Evolutionary conservation across 495 filamentous ascomycete genomes (phyloP).

Genomic region (Articulospora tetracladia): DNA sequence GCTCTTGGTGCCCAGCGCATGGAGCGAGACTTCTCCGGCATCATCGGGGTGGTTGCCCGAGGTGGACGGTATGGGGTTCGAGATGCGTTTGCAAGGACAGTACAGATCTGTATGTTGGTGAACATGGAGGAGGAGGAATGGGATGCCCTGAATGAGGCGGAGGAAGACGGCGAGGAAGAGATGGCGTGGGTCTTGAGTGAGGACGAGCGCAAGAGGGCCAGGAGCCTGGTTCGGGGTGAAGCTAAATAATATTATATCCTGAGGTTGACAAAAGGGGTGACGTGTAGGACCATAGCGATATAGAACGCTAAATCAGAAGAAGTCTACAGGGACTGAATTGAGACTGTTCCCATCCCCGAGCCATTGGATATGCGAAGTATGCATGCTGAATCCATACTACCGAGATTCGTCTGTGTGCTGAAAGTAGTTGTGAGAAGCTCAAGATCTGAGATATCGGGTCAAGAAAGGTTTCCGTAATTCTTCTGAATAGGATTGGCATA

Average conservation of each 20-base stretch:
- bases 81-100: conserved; percentile 73
- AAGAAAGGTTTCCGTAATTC: no score
- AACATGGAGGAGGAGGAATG: conserved; percentile 99
- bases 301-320: no score
- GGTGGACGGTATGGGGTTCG: conserved; percentile 75
- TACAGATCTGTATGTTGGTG: conserved; percentile 83
- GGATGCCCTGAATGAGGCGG: conserved; percentile 58
- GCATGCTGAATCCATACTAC: no score
- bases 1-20: conserved; percentile 81
- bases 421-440: no score
- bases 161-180: conserved; percentile 35
- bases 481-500: no score
- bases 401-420: no score
- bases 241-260: not conserved
- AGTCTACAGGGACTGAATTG: no score
- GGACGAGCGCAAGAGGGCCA: conserved; percentile 50
- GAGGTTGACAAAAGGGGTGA: not conserved
- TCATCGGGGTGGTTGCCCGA: conserved; percentile 71
- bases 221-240: conserved; percentile 36
- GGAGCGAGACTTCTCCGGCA: conserved; percentile 80
- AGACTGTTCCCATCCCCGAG: no score
- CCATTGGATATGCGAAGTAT: no score
- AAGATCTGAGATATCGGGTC: no score
- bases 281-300: not conserved
- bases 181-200: conserved; percentile 51